phyloP scores from a whole-genome alignment of 108 stramenopile species.

The Nitzschia sp. region DNA sequence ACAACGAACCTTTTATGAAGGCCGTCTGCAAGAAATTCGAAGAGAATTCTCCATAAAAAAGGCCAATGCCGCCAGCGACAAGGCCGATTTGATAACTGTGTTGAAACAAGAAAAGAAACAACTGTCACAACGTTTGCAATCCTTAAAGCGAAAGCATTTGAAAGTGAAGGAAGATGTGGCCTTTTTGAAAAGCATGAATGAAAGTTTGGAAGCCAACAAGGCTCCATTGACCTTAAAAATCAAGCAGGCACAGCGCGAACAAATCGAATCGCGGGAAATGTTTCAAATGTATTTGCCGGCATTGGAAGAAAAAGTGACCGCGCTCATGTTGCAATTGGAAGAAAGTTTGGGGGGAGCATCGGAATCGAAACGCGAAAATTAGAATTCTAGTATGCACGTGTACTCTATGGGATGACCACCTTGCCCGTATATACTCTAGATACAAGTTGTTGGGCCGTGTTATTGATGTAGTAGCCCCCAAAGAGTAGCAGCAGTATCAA shows the following conservation, averaged over 20 bases:
- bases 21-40: conserved; percentile 71
- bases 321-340: conserved; percentile 69
- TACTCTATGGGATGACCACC: too few relatives aligned
- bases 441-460: too few relatives aligned
- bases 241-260: conserved; percentile 50
- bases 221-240: conserved; percentile 54
- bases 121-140: conserved; percentile 60
- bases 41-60: conserved; percentile 43
- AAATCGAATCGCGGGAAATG: conserved; percentile 46
- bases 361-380: too few relatives aligned
- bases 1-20: conserved; percentile 89
- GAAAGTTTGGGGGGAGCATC: too few relatives aligned
- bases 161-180: conserved; percentile 62
- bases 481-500: too few relatives aligned
- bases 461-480: too few relatives aligned
- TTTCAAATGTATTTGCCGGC: conserved; percentile 51
- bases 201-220: conserved; percentile 75
- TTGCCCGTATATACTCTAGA: too few relatives aligned
- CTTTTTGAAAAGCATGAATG: conserved; percentile 81
- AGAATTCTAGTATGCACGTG: too few relatives aligned
- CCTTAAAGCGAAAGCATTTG: conserved; percentile 50
- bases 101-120: conserved; percentile 83
- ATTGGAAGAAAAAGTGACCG: conserved; percentile 68
- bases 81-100: conserved; percentile 58
- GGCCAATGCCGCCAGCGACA: not conserved